Evolutionary conservation across 2,329 filamentous ascomycete species (phyloP).

Genomic region (Talaromyces marneffei): DNA sequence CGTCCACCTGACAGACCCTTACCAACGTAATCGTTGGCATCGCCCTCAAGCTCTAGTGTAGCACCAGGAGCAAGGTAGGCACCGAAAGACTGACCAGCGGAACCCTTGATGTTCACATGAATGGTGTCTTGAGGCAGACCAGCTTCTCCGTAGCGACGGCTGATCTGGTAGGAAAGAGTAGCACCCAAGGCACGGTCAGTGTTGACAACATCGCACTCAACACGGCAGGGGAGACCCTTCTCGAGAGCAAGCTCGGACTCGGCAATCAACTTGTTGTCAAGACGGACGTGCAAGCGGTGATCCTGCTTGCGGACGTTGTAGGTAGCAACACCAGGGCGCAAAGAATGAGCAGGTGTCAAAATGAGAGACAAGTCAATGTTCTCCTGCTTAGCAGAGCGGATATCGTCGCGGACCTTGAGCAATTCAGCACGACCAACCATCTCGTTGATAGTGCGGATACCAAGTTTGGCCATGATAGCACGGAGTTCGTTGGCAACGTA

Average conservation of each 20-base stretch:
- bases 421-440: conserved; percentile 93
- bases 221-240: conserved; percentile 85
- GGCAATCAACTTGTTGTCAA: conserved; percentile 95
- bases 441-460: conserved; percentile 92
- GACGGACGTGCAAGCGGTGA: conserved; percentile 81
- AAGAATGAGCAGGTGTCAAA: conserved; percentile 89
- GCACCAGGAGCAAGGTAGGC: conserved; percentile 90
- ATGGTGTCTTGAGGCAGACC: conserved; percentile 89
- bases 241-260: conserved; percentile 92
- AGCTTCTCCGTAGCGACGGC: conserved; percentile 81
- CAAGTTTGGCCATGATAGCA: conserved; percentile 93
- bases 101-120: conserved; percentile 93
- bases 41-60: conserved; percentile 90
- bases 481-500: conserved; percentile 93
- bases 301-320: conserved; percentile 99
- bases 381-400: conserved; percentile 79
- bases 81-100: conserved; percentile 93
- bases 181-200: conserved; percentile 92
- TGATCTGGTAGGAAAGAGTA: conserved; percentile 92
- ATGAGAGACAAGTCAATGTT: conserved; percentile 93
- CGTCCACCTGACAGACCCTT: conserved; percentile 93
- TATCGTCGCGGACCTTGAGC: conserved; percentile 78
- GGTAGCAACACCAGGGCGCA: conserved; percentile 87
- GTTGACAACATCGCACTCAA: conserved; percentile 95
- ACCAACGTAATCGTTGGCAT: conserved; percentile 93